A percentile compares a stretch with the other conserved stretches of the same genome.
These are phyloP conservation scores for Phanerodontia chrysosporium DNA, from an alignment of 768 basidiomycete genomes.

Conservation along the genomic window DNA sequence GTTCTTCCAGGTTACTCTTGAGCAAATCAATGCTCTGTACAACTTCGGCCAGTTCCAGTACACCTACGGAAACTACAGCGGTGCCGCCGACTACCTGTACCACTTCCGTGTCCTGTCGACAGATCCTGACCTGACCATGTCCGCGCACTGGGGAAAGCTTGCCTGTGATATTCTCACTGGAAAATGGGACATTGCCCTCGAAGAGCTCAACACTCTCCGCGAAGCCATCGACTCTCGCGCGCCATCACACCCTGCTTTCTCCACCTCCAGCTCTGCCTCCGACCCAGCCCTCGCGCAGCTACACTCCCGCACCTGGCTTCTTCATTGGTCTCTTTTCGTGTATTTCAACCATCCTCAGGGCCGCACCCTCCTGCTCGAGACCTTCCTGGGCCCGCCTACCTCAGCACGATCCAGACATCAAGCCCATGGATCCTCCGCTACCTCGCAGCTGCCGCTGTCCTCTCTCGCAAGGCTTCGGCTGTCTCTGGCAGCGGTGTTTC, in stretches of 20 bases:
- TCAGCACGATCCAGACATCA: constrained; percentile 97
- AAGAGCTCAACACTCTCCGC: constrained; percentile 92
- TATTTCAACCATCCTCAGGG: constrained; percentile 97
- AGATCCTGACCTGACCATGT: constrained; percentile 87
- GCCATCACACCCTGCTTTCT: constrained; percentile 37
- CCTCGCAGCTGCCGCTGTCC: constrained; percentile 87
- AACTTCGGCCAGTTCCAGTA: constrained; percentile 99
- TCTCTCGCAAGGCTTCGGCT: constrained; percentile 75
- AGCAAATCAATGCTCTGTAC: constrained; percentile 94
- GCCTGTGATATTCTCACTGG: constrained; percentile 94
- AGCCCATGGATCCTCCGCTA: constrained; percentile 94
- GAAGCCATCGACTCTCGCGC: constrained; percentile 85
- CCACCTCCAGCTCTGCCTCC: constrained; percentile 33
- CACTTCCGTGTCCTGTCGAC: constrained; percentile 98
- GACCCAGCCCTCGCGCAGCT: constrained; percentile 79
- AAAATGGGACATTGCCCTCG: constrained; percentile 91
- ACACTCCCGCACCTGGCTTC: constrained; percentile 92
- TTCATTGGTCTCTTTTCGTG: constrained; percentile 97
- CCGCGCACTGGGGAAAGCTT: constrained; percentile 98
- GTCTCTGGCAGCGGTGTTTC: constrained; percentile 40
- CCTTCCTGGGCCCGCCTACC: constrained; percentile 94
- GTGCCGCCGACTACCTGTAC: constrained; percentile 96
- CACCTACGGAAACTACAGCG: constrained; percentile 96
- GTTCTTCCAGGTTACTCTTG: constrained; percentile 72
- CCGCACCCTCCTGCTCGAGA: constrained; percentile 88